A percentile compares a stretch with the other conserved stretches of the same genome.
Evolutionary conservation across 768 basidiomycete species (phyloP).

Genomic region (Mycena rebaudengoi): DNA sequence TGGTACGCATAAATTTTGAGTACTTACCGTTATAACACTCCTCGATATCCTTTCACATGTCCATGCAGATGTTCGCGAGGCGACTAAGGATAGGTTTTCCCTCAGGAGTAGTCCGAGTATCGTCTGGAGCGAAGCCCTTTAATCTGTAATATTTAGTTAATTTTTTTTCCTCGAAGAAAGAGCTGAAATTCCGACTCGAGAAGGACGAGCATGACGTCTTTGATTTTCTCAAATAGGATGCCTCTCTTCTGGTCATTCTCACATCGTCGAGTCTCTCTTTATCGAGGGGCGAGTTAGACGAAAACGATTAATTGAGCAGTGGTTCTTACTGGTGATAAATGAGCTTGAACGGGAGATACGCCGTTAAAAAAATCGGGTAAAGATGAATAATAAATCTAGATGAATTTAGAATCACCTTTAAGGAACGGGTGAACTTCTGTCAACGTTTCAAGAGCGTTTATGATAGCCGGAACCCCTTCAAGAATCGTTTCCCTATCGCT

Average conservation of each 20-base stretch:
- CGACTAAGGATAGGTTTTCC: constrained; percentile 12
- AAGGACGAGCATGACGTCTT: constrained; percentile 16
- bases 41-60: constrained; percentile 18
- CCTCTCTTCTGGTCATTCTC: constrained; percentile 16
- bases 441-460: no score
- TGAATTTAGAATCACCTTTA: no score
- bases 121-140: constrained; percentile 5
- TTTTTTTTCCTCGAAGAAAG: background rate
- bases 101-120: constrained; percentile 12
- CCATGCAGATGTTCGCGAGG: constrained; percentile 4
- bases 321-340: constrained; percentile 18
- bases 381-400: no score
- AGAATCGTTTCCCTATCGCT: no score
- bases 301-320: background rate
- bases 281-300: background rate
- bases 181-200: constrained; percentile 9
- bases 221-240: constrained; percentile 13
- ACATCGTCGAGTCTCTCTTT: constrained; percentile 12
- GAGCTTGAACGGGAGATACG: constrained; percentile 17
- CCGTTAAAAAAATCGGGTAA: background rate
- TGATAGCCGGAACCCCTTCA: no score
- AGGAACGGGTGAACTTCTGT: no score
- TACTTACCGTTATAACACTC: constrained; percentile 19
- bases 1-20: background rate
- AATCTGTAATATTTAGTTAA: background rate